Base-by-base conservation (phyloP, 2,329 filamentous ascomycete species). In the Hypoxylon sp. region DNA sequence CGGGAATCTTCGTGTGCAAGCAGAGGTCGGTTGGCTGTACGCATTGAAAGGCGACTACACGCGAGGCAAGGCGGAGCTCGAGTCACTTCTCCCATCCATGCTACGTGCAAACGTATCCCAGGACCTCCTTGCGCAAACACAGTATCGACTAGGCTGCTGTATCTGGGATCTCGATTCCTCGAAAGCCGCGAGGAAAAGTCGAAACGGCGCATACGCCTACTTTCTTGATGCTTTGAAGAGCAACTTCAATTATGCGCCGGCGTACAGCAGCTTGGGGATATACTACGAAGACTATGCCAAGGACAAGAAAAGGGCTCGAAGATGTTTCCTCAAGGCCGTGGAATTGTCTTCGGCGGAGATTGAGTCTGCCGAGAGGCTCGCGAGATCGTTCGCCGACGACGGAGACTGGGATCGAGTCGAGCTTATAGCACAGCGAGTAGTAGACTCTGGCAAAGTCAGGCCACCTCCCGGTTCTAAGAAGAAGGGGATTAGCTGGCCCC, bases 381-480 rank as follows among this genome's bases (percentile, higher is more conserved):
- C 95, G 1, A 85, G 85, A 57, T 88, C 87, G 0, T 99, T 97
- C 73, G 94, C 96, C 0, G 88, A 96, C 50, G 88, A 92, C 64
- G 87, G 90, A 31, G 95, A 99, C 69, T 99, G 95, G 95, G 95
- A 98, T 65, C 87, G 96, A 47, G 96, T 99, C 6, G 95, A 98
- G 76, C 85, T 96, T 17, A 88, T 99, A 26, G 90, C 95, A 1
- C 90, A 93, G 72, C 86, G 96, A 47, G 90, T 97, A 0, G 88
- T 98, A 2, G 91, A 97, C 62, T 97, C 94, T n/a, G 95, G 95
- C 50, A 95, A 92, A 74, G 91, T 94, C 35, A 90, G 89, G 65
- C 91, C 92, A 20, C 87, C 93, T 1, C 94, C 95, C 8, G 95
- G 96, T 1, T 97, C 94, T 1, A 97, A 96, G 80, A 88, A 90